Percentiles rank a stretch among this genome's conserved stretches.
Evolutionary conservation across 2,329 filamentous ascomycete species (phyloP).

Genomic region (Xylaria sp.): DNA sequence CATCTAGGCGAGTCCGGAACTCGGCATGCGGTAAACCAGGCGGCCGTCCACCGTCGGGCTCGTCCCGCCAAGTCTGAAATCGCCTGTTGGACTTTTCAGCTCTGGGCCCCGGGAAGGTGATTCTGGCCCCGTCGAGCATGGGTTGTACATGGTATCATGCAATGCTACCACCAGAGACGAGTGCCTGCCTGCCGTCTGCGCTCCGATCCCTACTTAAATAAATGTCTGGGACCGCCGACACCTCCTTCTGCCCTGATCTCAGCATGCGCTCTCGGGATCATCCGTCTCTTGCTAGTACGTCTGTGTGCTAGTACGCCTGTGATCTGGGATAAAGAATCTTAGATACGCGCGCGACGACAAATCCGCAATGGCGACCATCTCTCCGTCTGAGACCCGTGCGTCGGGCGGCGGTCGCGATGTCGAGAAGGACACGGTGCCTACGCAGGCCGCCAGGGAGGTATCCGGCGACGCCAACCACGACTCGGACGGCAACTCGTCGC

Average conservation of each 20-base stretch:
- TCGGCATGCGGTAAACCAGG: constrained; percentile 4
- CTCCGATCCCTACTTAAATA: constrained; percentile 7
- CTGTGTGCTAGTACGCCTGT: not conserved
- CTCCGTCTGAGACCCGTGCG: constrained; percentile 3
- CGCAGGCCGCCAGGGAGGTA: constrained; percentile 18
- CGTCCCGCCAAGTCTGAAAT: not conserved
- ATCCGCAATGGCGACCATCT: constrained; percentile 12
- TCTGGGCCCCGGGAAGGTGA: constrained; percentile 1
- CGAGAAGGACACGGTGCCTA: constrained; percentile 21
- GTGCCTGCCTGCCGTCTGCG: not conserved
- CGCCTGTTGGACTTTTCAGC: not conserved
- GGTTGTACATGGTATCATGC: not conserved
- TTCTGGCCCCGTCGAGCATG: constrained; percentile 1
- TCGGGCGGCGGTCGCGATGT: constrained; percentile 15
- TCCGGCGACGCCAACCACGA: constrained; percentile 18
- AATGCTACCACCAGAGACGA: constrained; percentile 2
- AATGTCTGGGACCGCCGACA: not conserved
- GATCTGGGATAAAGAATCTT: not conserved
- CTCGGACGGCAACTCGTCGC: constrained; percentile 30
- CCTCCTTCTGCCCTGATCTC: not conserved
- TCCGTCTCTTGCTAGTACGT: too few species aligned
- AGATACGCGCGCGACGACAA: constrained; percentile 2
- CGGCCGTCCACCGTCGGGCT: constrained; percentile 1
- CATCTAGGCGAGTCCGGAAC: constrained; percentile 1
- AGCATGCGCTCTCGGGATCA: not conserved